Evolutionary conservation across 768 basidiomycete species (phyloP).

Genomic region (Podaxis pistillaris): DNA sequence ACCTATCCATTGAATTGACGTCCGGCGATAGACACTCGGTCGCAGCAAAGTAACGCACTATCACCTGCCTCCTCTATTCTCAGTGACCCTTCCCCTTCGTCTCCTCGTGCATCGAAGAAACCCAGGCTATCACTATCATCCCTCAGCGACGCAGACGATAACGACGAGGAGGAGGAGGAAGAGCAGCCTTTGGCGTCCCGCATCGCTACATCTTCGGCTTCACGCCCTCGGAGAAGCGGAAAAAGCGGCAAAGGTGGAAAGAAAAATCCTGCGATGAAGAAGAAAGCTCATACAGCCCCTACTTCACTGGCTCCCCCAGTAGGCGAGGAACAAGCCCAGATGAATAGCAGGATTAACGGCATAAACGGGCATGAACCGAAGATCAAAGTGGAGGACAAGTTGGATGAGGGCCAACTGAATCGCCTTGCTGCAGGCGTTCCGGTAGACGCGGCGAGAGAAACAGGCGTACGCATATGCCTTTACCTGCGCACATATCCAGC

Average conservation of each 20-base stretch:
- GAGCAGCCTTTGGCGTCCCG: slow-evolving; percentile 61
- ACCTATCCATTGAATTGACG: slow-evolving; percentile 16
- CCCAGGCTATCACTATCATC: slow-evolving; percentile 53
- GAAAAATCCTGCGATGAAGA: slow-evolving; percentile 55
- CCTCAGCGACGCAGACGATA: slow-evolving; percentile 51
- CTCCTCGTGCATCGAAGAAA: slow-evolving; percentile 47
- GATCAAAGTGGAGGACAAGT: slow-evolving; percentile 74
- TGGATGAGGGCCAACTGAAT: slow-evolving; percentile 75
- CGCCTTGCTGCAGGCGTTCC: slow-evolving; percentile 81
- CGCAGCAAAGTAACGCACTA: slow-evolving; percentile 29
- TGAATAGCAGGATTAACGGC: slow-evolving; percentile 43
- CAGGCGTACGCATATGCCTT: slow-evolving; percentile 27
- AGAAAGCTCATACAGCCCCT: slow-evolving; percentile 55
- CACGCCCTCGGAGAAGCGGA: slow-evolving; percentile 41
- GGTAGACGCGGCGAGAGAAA: slow-evolving; percentile 54
- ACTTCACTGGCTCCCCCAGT: slow-evolving; percentile 40
- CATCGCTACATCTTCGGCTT: slow-evolving; percentile 24
- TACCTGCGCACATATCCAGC: neutral
- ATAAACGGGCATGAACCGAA: slow-evolving; percentile 45
- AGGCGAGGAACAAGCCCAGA: slow-evolving; percentile 34
- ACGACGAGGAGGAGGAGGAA: slow-evolving; percentile 44
- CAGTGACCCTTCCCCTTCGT: slow-evolving; percentile 46
- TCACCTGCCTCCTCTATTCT: slow-evolving; percentile 51
- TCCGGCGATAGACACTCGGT: slow-evolving; percentile 25
- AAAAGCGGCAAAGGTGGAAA: slow-evolving; percentile 55